phyloP scores from a whole-genome alignment of 192 early-diverging fungal genomes.

The Spizellomyces punctatus region DNA sequence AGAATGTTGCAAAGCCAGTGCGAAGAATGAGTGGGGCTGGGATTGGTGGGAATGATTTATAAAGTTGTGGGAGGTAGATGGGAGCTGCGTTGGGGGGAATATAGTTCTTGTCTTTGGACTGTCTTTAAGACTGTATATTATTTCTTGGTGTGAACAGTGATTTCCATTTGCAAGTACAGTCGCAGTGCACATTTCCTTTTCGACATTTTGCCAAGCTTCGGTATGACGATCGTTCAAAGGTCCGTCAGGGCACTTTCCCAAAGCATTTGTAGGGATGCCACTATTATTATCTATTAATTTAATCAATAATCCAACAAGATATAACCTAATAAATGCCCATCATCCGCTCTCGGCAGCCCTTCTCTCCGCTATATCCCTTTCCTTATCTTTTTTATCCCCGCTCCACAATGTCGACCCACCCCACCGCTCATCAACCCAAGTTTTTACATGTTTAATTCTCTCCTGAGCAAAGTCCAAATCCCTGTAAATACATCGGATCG shows the following conservation, averaged over 20 bases:
- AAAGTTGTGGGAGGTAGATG: not conserved
- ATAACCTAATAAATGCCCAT: too few species aligned
- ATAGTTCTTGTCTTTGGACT: too few species aligned
- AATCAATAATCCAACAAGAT: too few species aligned
- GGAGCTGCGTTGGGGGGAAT: too few species aligned
- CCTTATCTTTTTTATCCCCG: not conserved
- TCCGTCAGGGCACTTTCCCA: not conserved
- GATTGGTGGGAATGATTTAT: not conserved
- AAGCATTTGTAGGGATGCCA: not conserved
- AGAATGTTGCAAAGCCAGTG: not conserved
- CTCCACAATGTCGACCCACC: not conserved
- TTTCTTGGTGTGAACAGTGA: too few species aligned
- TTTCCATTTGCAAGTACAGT: too few species aligned
- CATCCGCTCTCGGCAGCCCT: too few species aligned
- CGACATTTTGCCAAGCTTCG: too few species aligned
- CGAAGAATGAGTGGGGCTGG: not conserved
- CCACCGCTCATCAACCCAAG: not conserved
- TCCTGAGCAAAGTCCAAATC: conserved; percentile 54
- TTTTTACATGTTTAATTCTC: not conserved
- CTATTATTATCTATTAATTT: not conserved
- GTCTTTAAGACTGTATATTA: too few species aligned
- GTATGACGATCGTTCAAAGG: too few species aligned
- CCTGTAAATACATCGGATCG: conserved; percentile 60
- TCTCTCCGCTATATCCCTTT: too few species aligned
- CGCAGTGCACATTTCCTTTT: too few species aligned